These are phyloP conservation scores for Sporobolomyces pararoseus DNA, from an alignment of 768 basidiomycete species.

Conservation along the genomic window DNA sequence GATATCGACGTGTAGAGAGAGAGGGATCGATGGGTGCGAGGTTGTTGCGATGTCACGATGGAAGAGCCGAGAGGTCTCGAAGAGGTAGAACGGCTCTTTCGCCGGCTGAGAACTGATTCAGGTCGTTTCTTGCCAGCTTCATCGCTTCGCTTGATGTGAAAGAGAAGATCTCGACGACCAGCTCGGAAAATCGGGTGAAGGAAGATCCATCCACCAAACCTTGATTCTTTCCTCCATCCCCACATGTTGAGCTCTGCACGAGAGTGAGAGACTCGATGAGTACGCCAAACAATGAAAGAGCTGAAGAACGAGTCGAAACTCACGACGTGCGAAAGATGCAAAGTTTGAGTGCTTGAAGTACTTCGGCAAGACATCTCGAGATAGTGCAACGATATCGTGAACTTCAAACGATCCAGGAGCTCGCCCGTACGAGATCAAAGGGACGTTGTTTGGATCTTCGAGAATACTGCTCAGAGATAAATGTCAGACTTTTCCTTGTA, in stretches of 20 bases:
- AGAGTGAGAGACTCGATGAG: not conserved
- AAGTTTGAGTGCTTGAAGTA: constrained; percentile 85
- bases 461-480: constrained; percentile 62
- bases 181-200: not conserved
- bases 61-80: constrained; percentile 5
- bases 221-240: constrained; percentile 6
- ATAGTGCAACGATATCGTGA: constrained; percentile 79
- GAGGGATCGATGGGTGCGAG: not conserved
- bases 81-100: not conserved
- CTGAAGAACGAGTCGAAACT: constrained; percentile 63
- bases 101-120: not conserved
- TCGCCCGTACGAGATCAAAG: constrained; percentile 77
- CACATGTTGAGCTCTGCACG: constrained; percentile 20
- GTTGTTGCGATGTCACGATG: too few species aligned
- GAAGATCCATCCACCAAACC: not conserved
- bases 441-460: constrained; percentile 70
- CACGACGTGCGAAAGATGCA: constrained; percentile 86
- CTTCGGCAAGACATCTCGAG: constrained; percentile 72
- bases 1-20: not conserved
- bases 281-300: not conserved
- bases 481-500: too few species aligned
- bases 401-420: constrained; percentile 78
- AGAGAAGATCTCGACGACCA: constrained; percentile 1
- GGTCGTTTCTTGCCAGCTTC: constrained; percentile 4
- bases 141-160: not conserved